These are phyloP conservation scores for Ceratocystiopsis minuta DNA, from an alignment of 2,329 filamentous ascomycete genomes.

Conservation along the genomic window DNA sequence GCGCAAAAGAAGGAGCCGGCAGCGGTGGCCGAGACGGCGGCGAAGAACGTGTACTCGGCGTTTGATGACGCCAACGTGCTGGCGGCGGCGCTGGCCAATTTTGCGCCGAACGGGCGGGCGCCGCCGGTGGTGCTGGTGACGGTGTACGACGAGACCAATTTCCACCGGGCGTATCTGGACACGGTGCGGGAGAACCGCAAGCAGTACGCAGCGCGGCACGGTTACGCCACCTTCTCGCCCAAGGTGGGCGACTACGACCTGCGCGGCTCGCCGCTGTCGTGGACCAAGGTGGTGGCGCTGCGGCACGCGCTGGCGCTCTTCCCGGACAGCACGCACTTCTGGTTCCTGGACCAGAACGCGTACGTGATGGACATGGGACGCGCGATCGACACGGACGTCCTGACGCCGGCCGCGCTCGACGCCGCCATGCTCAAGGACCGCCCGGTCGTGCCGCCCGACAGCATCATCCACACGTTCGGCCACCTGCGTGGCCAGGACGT, in stretches of 20 bases:
- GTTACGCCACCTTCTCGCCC: conserved; percentile 73
- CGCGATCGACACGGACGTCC: conserved; percentile 52
- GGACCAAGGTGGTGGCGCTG: conserved; percentile 67
- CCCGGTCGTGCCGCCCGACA: conserved; percentile 82
- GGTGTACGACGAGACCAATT: conserved; percentile 50
- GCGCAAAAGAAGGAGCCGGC: too few species aligned
- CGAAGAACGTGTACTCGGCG: too few species aligned
- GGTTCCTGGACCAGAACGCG: conserved; percentile 70
- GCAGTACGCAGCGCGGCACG: conserved; percentile 71
- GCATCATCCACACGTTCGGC: conserved; percentile 85
- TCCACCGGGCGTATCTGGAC: conserved; percentile 49
- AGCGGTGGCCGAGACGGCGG: too few species aligned
- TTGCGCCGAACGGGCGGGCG: conserved; percentile 33
- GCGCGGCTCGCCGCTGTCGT: conserved; percentile 38
- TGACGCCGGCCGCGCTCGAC: conserved; percentile 50
- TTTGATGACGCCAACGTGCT: too few species aligned
- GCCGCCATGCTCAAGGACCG: conserved; percentile 67
- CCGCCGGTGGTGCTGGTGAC: conserved; percentile 64
- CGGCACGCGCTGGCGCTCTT: conserved; percentile 73
- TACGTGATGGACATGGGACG: conserved; percentile 72
- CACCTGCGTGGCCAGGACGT: conserved; percentile 63
- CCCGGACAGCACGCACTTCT: conserved; percentile 64
- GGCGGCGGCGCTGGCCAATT: conserved; percentile 7
- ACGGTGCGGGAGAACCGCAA: conserved; percentile 67
- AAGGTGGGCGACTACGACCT: conserved; percentile 61